Base-by-base conservation (phyloP, 805 yeast genomes). In the Saccharomycopsis capsularis region DNA sequence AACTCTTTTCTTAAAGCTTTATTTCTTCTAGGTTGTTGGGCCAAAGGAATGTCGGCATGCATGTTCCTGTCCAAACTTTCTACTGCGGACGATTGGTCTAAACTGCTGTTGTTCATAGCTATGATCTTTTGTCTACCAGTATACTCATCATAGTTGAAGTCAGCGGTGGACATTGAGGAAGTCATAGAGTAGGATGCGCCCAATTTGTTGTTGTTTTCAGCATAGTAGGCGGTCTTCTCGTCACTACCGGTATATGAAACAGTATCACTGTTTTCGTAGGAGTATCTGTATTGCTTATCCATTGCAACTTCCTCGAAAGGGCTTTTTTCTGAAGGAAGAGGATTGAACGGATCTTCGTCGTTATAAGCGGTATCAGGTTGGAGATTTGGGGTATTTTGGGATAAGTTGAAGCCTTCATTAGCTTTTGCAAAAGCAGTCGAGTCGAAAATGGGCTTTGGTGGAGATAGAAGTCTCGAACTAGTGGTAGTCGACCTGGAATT, bases 1-100 rank as follows among this genome's bases (percentile, higher is more conserved):
- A 85, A 87, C 58, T 85, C 83, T 59, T 89, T 83, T 59, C 82
- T 77, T 40, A 82, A 74, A 55, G 76, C 73, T 2, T 85, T 76
- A 59, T 81, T 82, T 58, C 87, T 78, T 45, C 79, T 74, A 7
- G 86, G 85, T 43, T 62, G 66, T 1, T 63, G 61, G 3, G 57
- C 46, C 5, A 48, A 25, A 42, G 66, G 66, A 22, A 65, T 57
- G 65, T 66, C 61, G n/a, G 71, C 68, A 42, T 69, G 63, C 74
- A 73, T 73, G 40, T 73, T 68, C 2, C 72, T 69, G 55, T 71
- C 78, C 48, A 74, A 70, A 1, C 72, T 70, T 22, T 58, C 60
- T 35, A 53, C 56, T 4, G 44, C 44, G 4, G 47, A 37, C 13
- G 49, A 43, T 35, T 47, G 67, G 60, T 41, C 63, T 68, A 19